phyloP scores from a whole-genome alignment of 2,329 filamentous ascomycete genomes.

The Orbilia oligospora region DNA sequence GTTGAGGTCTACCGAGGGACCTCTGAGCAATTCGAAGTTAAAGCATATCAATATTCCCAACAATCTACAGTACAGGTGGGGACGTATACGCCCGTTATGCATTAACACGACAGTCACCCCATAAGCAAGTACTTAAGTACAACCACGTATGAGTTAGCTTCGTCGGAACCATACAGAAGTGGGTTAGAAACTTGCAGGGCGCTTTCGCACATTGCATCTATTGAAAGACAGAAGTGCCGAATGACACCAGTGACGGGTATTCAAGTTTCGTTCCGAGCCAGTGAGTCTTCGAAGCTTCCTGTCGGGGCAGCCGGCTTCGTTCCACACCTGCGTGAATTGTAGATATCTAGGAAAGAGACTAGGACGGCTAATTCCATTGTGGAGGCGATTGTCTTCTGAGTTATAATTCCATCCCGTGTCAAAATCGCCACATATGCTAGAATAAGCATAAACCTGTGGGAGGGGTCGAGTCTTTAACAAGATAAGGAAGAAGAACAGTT shows the following conservation, averaged over 20 bases:
- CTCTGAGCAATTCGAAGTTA: not conserved
- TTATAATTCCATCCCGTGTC: constrained; percentile 1
- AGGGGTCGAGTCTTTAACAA: not conserved
- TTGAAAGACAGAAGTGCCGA: constrained; percentile 19
- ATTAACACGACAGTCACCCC: not conserved
- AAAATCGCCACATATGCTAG: too few species aligned
- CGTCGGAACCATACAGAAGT: not conserved
- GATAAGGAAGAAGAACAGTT: not conserved
- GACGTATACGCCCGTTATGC: not conserved
- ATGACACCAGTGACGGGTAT: not conserved
- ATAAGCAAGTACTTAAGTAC: not conserved
- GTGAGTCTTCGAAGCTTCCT: not conserved
- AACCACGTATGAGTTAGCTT: not conserved
- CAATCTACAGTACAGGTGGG: not conserved
- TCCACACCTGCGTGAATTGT: not conserved
- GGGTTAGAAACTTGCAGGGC: not conserved
- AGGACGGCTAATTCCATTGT: constrained; percentile 15
- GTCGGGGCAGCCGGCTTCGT: not conserved
- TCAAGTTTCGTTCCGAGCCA: not conserved
- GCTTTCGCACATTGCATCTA: not conserved
- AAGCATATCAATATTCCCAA: not conserved
- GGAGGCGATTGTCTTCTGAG: not conserved
- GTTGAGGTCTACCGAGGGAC: not conserved
- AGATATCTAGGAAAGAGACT: not conserved
- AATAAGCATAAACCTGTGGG: not conserved